Percentiles rank a stretch among this genome's conserved stretches.
Conservation (phyloP, 306 rosid species). For the Gillenia trifoliata region DNA sequence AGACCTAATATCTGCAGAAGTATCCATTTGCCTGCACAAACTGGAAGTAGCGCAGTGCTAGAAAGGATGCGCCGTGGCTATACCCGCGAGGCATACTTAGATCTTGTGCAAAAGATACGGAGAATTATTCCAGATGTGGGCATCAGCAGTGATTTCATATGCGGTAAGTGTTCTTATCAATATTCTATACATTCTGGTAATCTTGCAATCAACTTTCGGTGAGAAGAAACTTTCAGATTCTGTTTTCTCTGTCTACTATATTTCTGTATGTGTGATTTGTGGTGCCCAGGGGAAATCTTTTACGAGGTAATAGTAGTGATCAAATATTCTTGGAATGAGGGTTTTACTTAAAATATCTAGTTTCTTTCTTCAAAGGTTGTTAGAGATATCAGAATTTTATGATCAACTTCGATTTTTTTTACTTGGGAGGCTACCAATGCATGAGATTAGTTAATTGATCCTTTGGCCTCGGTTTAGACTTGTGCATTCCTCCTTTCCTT, state of each 20-base stretch:
- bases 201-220: neutral
- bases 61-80: slow-evolving; percentile 97
- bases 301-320: neutral
- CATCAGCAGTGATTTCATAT: slow-evolving; percentile 89
- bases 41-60: slow-evolving; percentile 66
- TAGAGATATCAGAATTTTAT: neutral
- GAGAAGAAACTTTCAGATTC: neutral
- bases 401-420: neutral
- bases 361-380: neutral
- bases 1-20: slow-evolving; percentile 77
- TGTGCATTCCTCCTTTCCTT: neutral
- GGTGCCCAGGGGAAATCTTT: neutral
- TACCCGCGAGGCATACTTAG: slow-evolving; percentile 86
- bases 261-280: neutral
- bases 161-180: slow-evolving; percentile 45
- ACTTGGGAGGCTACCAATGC: neutral
- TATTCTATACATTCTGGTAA: neutral
- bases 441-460: neutral
- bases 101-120: slow-evolving; percentile 80
- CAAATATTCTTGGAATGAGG: neutral
- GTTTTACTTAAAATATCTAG: neutral
- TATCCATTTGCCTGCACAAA: slow-evolving; percentile 92
- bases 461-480: neutral
- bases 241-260: neutral
- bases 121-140: slow-evolving; percentile 81